Conservation (phyloP, 2,329 filamentous ascomycete genomes). For the Arthrobotrys sphaeroides region DNA sequence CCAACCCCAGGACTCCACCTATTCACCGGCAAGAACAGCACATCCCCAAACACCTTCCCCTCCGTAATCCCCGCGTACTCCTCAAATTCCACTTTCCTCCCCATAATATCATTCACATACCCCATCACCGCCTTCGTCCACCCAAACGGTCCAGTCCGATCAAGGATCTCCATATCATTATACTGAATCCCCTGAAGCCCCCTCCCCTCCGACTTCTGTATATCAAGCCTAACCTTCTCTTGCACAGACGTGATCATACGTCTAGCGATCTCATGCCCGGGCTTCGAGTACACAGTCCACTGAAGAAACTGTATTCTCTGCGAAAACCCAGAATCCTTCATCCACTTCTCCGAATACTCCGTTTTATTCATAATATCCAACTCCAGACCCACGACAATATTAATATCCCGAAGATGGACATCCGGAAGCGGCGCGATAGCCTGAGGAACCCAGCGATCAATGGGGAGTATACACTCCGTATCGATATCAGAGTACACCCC, state of each 20-base stretch:
- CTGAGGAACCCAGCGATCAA: conserved; percentile 25
- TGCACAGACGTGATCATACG: conserved; percentile 35
- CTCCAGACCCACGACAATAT: conserved; percentile 41
- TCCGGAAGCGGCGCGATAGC: background rate
- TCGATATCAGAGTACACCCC: conserved; percentile 47
- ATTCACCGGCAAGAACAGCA: conserved; percentile 39
- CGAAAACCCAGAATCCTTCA: conserved; percentile 1
- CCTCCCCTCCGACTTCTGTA: background rate
- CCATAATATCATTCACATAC: conserved; percentile 31
- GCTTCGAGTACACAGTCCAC: conserved; percentile 37
- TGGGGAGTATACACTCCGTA: conserved; percentile 31
- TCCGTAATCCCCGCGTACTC: conserved; percentile 24
- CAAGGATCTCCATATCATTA: background rate
- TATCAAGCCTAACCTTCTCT: conserved; percentile 17
- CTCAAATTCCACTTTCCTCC: background rate
- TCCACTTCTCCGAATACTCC: conserved; percentile 30
- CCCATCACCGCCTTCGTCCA: conserved; percentile 16
- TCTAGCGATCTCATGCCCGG: conserved; percentile 32
- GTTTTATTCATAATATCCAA: conserved; percentile 28
- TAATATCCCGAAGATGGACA: conserved; percentile 3
- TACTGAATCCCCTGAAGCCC: conserved; percentile 1
- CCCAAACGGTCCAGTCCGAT: conserved; percentile 24
- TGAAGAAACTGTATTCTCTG: conserved; percentile 40
- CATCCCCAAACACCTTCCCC: conserved; percentile 37
- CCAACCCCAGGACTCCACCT: conserved; percentile 35